Conservation (phyloP, 2,329 filamentous ascomycete species). For the Aureobasidium sp. region DNA sequence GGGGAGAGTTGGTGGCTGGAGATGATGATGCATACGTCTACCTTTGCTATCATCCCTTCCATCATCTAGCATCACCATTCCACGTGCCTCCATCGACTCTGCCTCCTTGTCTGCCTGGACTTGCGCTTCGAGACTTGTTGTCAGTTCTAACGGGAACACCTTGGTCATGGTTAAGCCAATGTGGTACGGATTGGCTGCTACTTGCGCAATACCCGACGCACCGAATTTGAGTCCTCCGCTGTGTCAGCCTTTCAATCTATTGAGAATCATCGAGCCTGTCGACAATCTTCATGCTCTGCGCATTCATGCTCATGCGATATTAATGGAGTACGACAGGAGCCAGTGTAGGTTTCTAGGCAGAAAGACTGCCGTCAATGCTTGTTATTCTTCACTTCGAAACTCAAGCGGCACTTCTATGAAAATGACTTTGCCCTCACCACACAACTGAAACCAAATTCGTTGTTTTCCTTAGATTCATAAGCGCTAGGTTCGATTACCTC, state of each 20-base stretch:
- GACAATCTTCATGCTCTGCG: neutral
- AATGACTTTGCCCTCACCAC: no score
- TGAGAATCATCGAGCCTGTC: neutral
- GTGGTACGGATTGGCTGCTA: neutral
- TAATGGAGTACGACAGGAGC: neutral
- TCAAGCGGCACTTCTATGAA: no score
- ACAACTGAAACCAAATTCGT: no score
- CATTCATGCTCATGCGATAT: neutral
- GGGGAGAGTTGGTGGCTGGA: slow-evolving; percentile 88
- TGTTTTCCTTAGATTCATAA: no score
- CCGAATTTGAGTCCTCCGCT: neutral
- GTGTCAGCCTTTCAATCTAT: neutral
- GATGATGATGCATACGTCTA: slow-evolving; percentile 45
- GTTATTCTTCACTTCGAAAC: no score
- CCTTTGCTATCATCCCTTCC: neutral
- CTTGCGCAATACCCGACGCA: neutral
- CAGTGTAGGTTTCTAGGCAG: neutral
- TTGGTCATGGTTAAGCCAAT: neutral
- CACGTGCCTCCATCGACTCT: neutral
- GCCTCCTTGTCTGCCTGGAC: neutral
- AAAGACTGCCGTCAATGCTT: neutral
- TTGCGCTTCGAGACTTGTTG: neutral
- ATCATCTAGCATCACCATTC: neutral
- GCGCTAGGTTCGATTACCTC: no score
- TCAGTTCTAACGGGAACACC: neutral